Conservation (phyloP, 2,329 filamentous ascomycete species). For the Cryphonectria radicalis region DNA sequence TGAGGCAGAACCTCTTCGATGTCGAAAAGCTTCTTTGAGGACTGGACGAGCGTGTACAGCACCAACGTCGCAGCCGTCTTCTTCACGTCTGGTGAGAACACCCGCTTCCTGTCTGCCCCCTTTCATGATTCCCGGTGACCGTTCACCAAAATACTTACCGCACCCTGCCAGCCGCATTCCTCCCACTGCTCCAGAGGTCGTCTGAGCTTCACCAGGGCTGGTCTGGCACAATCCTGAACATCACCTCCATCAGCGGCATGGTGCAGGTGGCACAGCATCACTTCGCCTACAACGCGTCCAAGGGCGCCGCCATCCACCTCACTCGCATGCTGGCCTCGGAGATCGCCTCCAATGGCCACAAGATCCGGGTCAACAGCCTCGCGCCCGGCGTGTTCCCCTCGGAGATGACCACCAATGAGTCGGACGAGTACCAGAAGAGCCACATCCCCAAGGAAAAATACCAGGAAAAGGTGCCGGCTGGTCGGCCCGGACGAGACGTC, state of each 20-base stretch:
- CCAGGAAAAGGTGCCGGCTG: slow-evolving; percentile 54
- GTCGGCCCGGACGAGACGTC: slow-evolving; percentile 57
- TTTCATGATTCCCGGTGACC: too few species aligned
- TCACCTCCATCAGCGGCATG: slow-evolving; percentile 69
- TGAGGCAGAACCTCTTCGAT: slow-evolving; percentile 70
- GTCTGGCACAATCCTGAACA: slow-evolving; percentile 68
- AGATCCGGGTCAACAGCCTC: slow-evolving; percentile 72
- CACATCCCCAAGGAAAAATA: slow-evolving; percentile 61
- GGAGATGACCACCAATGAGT: slow-evolving; percentile 68
- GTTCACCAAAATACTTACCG: background rate
- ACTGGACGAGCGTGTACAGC: slow-evolving; percentile 74
- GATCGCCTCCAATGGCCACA: slow-evolving; percentile 61
- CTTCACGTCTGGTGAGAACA: slow-evolving; percentile 48
- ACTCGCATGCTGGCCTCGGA: slow-evolving; percentile 67
- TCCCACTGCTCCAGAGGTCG: slow-evolving; percentile 62
- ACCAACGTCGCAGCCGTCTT: slow-evolving; percentile 76
- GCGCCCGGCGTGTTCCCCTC: slow-evolving; percentile 73
- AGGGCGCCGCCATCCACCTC: slow-evolving; percentile 68
- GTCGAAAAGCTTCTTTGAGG: slow-evolving; percentile 62
- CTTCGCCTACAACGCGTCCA: slow-evolving; percentile 66
- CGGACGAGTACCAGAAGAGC: slow-evolving; percentile 59
- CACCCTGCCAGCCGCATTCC: slow-evolving; percentile 57
- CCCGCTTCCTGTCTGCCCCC: background rate
- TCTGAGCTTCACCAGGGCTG: slow-evolving; percentile 49
- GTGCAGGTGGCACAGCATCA: slow-evolving; percentile 67